phyloP scores from a whole-genome alignment of 2,329 filamentous ascomycete genomes.

The Aureobasidium sp. region DNA sequence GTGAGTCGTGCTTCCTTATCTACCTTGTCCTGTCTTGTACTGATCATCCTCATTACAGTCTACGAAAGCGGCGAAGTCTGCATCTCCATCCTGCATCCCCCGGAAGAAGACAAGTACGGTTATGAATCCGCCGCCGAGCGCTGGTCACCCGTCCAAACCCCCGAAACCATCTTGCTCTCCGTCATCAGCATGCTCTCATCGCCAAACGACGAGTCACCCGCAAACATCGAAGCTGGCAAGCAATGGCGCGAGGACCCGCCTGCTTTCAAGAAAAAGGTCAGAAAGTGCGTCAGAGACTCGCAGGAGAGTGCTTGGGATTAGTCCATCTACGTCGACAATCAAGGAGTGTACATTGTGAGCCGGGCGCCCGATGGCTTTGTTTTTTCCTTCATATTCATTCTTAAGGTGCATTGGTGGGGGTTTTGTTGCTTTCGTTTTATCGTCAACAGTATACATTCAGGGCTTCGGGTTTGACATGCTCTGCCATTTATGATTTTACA shows the following conservation, averaged over 20 bases:
- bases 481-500: too few relatives aligned
- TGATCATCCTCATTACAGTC: constrained; percentile 41
- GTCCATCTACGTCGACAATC: not conserved
- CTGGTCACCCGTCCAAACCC: constrained; percentile 91
- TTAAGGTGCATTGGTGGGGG: not conserved
- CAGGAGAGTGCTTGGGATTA: constrained; percentile 45
- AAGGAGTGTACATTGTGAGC: not conserved
- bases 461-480: too few relatives aligned
- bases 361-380: not conserved
- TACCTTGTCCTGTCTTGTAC: not conserved
- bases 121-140: constrained; percentile 87
- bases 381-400: not conserved
- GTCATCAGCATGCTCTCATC: constrained; percentile 88
- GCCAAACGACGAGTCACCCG: constrained; percentile 91
- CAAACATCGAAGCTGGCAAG: constrained; percentile 87
- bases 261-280: constrained; percentile 71
- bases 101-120: constrained; percentile 86
- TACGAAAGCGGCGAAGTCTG: constrained; percentile 83
- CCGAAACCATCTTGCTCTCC: constrained; percentile 85
- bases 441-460: too few relatives aligned
- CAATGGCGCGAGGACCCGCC: constrained; percentile 72
- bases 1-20: constrained; percentile 32
- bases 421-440: not conserved
- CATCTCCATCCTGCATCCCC: constrained; percentile 94
- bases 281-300: constrained; percentile 73